These are phyloP conservation scores for Aspergillus glaucus DNA, from an alignment of 2,329 filamentous ascomycete species.

Conservation along the genomic window DNA sequence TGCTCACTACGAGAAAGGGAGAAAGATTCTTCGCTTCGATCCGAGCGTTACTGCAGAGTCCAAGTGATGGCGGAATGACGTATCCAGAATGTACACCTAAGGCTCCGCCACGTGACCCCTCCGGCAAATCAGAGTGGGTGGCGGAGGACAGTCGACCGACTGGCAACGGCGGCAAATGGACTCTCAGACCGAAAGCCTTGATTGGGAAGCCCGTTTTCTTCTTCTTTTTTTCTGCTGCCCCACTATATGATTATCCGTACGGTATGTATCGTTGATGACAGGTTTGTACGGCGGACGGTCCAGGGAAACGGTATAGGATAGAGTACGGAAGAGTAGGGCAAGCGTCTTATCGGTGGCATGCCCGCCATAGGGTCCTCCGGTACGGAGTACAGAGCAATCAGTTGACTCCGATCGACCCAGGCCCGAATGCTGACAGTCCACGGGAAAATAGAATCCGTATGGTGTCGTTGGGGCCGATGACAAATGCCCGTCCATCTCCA, in stretches of 20 bases:
- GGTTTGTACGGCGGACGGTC: background rate
- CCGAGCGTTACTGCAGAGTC: background rate
- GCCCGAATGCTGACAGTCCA: background rate
- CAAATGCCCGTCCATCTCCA: slow-evolving; percentile 31
- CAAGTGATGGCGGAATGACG: background rate
- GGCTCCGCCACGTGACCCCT: background rate
- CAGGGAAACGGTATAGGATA: background rate
- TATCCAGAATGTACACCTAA: background rate
- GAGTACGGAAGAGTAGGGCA: too few species aligned
- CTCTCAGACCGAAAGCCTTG: slow-evolving; percentile 14
- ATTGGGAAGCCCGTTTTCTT: background rate
- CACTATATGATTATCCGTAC: too few species aligned
- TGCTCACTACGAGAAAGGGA: too few species aligned
- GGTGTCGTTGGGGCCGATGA: slow-evolving; percentile 19
- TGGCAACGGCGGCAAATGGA: slow-evolving; percentile 12
- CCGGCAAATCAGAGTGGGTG: too few species aligned
- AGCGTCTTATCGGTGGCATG: too few species aligned
- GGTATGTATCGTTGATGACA: background rate
- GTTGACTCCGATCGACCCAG: background rate
- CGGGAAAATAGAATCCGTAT: slow-evolving; percentile 35
- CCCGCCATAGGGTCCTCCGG: background rate
- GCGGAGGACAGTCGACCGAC: slow-evolving; percentile 1
- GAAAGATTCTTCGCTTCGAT: too few species aligned
- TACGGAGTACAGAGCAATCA: background rate
- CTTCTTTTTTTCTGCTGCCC: background rate